Conservation (phyloP, 305 asterid genomes). For the Solanum hybrid region DNA sequence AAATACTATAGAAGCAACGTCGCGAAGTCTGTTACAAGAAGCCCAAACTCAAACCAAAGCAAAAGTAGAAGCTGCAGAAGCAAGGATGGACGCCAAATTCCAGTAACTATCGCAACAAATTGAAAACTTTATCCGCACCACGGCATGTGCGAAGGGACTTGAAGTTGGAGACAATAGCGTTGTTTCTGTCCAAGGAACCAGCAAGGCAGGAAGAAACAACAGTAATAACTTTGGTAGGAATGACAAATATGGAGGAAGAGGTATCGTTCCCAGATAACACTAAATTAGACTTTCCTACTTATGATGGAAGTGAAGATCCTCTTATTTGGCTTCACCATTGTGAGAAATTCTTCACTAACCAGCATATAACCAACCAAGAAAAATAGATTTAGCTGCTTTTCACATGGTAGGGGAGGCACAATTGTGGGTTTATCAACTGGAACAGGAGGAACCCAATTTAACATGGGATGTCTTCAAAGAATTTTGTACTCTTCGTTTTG, state of each 20-base stretch:
- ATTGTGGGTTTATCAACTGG: neutral
- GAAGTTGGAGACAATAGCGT: neutral
- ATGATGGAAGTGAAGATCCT: neutral
- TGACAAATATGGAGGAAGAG: neutral
- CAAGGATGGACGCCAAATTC: neutral
- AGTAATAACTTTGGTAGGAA: neutral
- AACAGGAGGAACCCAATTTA: neutral
- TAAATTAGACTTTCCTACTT: neutral
- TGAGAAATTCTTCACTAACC: neutral
- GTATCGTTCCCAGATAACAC: neutral
- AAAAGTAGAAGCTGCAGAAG: neutral
- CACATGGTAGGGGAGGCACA: neutral
- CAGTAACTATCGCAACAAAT: neutral
- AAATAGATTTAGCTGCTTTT: neutral
- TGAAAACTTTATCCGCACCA: neutral
- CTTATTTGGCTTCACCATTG: neutral
- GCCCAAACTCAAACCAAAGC: neutral
- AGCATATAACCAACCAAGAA: neutral
- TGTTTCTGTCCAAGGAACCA: neutral
- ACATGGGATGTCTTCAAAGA: neutral
- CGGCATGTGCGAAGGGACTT: neutral
- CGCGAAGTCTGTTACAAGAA: neutral
- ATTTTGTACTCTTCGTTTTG: neutral
- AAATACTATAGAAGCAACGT: neutral
- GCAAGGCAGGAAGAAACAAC: neutral